phyloP scores from a whole-genome alignment of 768 basidiomycete species.

The Phlebiopsis flavidoalba region DNA sequence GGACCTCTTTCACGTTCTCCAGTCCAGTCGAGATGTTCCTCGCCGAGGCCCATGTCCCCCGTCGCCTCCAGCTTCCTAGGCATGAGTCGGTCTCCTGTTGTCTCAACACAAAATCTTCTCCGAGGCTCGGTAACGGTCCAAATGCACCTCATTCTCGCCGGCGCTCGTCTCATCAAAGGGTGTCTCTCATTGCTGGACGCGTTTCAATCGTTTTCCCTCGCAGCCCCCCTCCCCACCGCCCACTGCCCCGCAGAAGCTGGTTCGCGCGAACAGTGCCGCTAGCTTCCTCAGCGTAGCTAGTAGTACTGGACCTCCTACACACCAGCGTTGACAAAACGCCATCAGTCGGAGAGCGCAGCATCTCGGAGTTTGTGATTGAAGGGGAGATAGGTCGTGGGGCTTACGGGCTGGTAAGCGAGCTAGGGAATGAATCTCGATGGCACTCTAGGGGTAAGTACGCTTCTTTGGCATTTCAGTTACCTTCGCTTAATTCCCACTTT shows the following conservation, averaged over 20 bases:
- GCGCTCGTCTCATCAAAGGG: constrained; percentile 79
- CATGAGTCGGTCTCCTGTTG: constrained; percentile 28
- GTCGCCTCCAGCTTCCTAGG: constrained; percentile 11
- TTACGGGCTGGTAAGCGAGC: constrained; percentile 91
- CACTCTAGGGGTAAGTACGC: constrained; percentile 67
- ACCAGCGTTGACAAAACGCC: constrained; percentile 39
- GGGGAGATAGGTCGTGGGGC: constrained; percentile 91
- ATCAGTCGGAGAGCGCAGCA: constrained; percentile 55
- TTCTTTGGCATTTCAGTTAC: background rate
- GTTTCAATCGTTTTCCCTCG: constrained; percentile 71
- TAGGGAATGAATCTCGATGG: constrained; percentile 73
- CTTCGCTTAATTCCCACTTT: background rate
- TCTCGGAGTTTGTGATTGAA: constrained; percentile 83
- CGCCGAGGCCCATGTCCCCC: constrained; percentile 24
- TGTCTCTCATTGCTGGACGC: constrained; percentile 79
- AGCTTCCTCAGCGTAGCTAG: constrained; percentile 56
- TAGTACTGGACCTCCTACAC: constrained; percentile 63
- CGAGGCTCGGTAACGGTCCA: constrained; percentile 36
- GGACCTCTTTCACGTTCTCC: constrained; percentile 23
- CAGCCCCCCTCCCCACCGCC: constrained; percentile 68
- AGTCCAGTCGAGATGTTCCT: constrained; percentile 20
- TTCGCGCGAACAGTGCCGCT: constrained; percentile 56
- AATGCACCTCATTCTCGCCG: constrained; percentile 63
- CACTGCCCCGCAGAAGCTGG: constrained; percentile 54
- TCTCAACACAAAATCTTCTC: constrained; percentile 32